A percentile compares a stretch with the other conserved stretches of the same genome.
These are phyloP conservation scores for Trametes maxima DNA, from an alignment of 768 basidiomycete genomes.

Conservation along the genomic window DNA sequence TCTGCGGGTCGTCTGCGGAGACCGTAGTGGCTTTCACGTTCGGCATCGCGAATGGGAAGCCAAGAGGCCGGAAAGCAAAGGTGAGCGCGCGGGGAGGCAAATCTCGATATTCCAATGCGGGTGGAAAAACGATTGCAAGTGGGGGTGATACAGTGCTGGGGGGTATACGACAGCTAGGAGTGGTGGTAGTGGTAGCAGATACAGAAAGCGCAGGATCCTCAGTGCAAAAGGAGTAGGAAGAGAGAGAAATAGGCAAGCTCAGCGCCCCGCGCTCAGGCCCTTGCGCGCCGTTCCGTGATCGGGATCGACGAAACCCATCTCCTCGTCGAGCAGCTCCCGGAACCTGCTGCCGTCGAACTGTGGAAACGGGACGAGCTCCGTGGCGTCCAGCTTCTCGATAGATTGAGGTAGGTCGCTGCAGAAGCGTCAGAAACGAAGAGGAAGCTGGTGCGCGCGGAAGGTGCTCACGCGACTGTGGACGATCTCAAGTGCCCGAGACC, in stretches of 20 bases:
- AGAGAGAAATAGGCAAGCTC: slow-evolving; percentile 4
- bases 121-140: not conserved
- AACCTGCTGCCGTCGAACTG: slow-evolving; percentile 69
- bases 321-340: slow-evolving; percentile 67
- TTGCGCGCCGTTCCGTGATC: slow-evolving; percentile 16
- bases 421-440: slow-evolving; percentile 2
- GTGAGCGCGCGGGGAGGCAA: not conserved
- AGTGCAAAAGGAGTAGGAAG: not conserved
- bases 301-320: slow-evolving; percentile 67
- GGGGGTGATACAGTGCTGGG: slow-evolving; percentile 14
- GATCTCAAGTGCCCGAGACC: slow-evolving; percentile 58
- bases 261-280: slow-evolving; percentile 8
- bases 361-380: slow-evolving; percentile 59
- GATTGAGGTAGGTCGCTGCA: slow-evolving; percentile 56
- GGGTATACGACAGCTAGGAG: slow-evolving; percentile 17
- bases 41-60: slow-evolving; percentile 2
- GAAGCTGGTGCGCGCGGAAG: not conserved
- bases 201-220: slow-evolving; percentile 2
- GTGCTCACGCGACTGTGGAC: slow-evolving; percentile 59
- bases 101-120: too few relatives aligned
- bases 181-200: not conserved
- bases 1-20: slow-evolving; percentile 49
- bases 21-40: slow-evolving; percentile 26
- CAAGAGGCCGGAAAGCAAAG: not conserved
- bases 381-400: slow-evolving; percentile 52